Percentiles rank a stretch among this genome's conserved stretches.
Evolutionary conservation across 2,329 filamentous ascomycete genomes (phyloP).

Genomic region (Penicillium sclerotigenum): DNA sequence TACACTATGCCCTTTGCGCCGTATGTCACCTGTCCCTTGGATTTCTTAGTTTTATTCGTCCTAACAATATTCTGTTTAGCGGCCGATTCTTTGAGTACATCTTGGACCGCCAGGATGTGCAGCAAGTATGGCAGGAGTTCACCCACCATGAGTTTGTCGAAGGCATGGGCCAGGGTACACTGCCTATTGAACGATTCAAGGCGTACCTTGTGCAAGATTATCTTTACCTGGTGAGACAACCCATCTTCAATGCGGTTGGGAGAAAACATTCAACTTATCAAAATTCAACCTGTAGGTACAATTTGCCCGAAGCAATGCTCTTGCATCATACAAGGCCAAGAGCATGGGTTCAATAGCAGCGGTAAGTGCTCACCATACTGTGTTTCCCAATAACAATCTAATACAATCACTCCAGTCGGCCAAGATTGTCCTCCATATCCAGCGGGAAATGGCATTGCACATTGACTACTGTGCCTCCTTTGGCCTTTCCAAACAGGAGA

Average conservation of each 20-base stretch:
- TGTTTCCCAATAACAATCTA: not conserved
- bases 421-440: slow-evolving; percentile 71
- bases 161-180: slow-evolving; percentile 68
- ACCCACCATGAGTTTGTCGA: slow-evolving; percentile 80
- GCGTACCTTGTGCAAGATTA: slow-evolving; percentile 91
- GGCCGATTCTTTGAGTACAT: slow-evolving; percentile 82
- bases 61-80: slow-evolving; percentile 37
- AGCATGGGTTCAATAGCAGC: slow-evolving; percentile 68
- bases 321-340: slow-evolving; percentile 81
- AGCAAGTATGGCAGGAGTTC: slow-evolving; percentile 68
- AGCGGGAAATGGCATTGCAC: slow-evolving; percentile 77
- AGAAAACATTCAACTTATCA: slow-evolving; percentile 3
- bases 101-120: slow-evolving; percentile 71
- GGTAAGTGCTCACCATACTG: slow-evolving; percentile 46
- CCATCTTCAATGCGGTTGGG: not conserved
- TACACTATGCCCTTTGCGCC: slow-evolving; percentile 59
- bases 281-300: slow-evolving; percentile 57
- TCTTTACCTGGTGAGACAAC: slow-evolving; percentile 67
- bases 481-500: slow-evolving; percentile 69
- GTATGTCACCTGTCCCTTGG: slow-evolving; percentile 36
- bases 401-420: slow-evolving; percentile 50
- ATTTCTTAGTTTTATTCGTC: not conserved
- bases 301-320: slow-evolving; percentile 80
- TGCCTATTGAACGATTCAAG: slow-evolving; percentile 76
- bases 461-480: slow-evolving; percentile 78